Conservation (phyloP, 78 protist genomes). For the Chrysochromulina parva region DNA sequence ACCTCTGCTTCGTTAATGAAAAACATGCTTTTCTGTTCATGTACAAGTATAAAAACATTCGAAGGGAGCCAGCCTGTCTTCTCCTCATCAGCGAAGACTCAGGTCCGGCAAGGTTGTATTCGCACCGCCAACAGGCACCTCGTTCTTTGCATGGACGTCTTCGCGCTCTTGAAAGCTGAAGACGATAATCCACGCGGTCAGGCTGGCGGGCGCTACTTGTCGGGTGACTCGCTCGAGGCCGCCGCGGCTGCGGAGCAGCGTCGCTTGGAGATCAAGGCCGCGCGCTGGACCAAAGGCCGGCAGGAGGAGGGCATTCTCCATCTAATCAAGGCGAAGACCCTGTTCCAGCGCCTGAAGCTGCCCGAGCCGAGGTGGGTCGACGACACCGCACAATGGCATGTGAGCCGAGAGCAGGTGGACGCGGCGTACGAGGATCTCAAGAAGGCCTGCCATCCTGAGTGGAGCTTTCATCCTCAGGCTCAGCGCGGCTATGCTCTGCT, state of each 20-base stretch:
- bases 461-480: not conserved
- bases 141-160: not conserved
- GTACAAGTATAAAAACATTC: no score
- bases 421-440: not conserved
- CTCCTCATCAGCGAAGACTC: no score
- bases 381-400: not conserved
- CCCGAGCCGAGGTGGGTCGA: not conserved
- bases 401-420: not conserved
- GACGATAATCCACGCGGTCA: constrained; percentile 8
- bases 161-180: not conserved
- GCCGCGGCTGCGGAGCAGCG: not conserved
- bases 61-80: no score
- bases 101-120: no score
- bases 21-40: no score
- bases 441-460: not conserved
- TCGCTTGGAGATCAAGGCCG: not conserved
- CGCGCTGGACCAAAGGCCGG: not conserved
- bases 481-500: not conserved
- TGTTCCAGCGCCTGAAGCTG: not conserved
- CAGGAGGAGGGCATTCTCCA: not conserved
- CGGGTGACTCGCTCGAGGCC: not conserved
- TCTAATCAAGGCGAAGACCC: not conserved
- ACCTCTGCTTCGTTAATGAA: no score
- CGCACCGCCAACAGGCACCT: no score
- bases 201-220: not conserved